Evolutionary conservation across 441 rosid genomes (phyloP).

Genomic region (Erysimum cheiri): DNA sequence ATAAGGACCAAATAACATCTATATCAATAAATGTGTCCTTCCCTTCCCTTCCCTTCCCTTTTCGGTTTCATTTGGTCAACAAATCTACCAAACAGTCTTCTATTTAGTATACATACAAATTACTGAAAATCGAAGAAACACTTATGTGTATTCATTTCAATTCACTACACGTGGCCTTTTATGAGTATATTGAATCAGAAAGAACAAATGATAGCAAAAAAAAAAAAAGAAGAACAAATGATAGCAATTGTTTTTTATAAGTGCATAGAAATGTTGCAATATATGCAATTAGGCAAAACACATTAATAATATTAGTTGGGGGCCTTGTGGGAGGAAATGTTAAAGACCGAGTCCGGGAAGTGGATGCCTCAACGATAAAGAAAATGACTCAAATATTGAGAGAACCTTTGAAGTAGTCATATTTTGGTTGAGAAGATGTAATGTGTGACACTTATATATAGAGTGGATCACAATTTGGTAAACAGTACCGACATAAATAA

Average conservation of each 20-base stretch:
- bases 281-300: background rate
- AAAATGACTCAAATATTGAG: background rate
- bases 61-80: background rate
- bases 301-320: background rate
- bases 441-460: background rate
- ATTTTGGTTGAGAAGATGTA: background rate
- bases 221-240: too few relatives aligned
- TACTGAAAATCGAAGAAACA: background rate
- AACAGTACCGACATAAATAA: background rate
- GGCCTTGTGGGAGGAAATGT: background rate
- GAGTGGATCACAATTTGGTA: background rate
- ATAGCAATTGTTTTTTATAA: background rate
- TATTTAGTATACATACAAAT: background rate
- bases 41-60: background rate
- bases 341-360: background rate
- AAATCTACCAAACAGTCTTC: background rate
- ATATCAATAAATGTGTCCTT: background rate
- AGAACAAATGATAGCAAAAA: background rate
- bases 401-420: conserved; percentile 1
- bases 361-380: background rate
- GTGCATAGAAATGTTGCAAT: conserved; percentile 1
- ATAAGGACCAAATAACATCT: background rate
- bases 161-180: background rate
- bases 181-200: conserved; percentile 32
- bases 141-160: background rate